Evolutionary conservation across 139 green algal species (phyloP), one percentile per base, ranked within the genome.

Genomic region (Volvox reticuliferus): DNA sequence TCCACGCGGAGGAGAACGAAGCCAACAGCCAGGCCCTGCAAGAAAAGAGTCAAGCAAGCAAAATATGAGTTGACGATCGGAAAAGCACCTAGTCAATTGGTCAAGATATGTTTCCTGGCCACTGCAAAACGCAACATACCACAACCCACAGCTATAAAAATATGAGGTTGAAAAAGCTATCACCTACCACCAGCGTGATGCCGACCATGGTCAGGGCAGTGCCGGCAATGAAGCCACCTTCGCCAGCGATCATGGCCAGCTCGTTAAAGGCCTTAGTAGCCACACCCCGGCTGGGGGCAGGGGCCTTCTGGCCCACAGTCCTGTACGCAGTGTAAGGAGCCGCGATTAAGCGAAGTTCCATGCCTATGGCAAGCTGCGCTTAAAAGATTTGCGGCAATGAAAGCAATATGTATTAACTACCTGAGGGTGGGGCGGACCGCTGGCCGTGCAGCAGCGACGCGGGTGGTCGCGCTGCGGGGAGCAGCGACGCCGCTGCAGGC

Each of bases 1-100:
- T 99, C 97, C 35, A 99, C 94, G 30, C 97, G 96, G 82, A 99
- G 95, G 63, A 99, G 93, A 61, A 99, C 95, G 92, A 99, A 99
- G 87, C 97, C 97, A 18, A 98, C n/a, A n/a, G 97, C 97, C 62
- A 99, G 96, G 68, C 97, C 97, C 97, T 99, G 97, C 9, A 16
- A 28, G 89, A 67, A 13, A 80, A 35, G 68, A 76, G 17, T 37
- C 63, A 78, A 88, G 83, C 67, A 88, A 67, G 67, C 24, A 82
- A 81, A 88, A 9, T 30, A 18, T 86, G 30, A 13, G 33, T 22
- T 22, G 67, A 67, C 68, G 30, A 68, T 78, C 61, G 76, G n/a
- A n/a, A 79, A 79, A 20, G 2, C 22, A 28, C 33, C 76, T 55
- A 6, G 76, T 61, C 76, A 82, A 82, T 61, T 26, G 30, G 22